Evolutionary conservation across 2,329 filamentous ascomycete species (phyloP).

Genomic region (Elsinoe ampelina): DNA sequence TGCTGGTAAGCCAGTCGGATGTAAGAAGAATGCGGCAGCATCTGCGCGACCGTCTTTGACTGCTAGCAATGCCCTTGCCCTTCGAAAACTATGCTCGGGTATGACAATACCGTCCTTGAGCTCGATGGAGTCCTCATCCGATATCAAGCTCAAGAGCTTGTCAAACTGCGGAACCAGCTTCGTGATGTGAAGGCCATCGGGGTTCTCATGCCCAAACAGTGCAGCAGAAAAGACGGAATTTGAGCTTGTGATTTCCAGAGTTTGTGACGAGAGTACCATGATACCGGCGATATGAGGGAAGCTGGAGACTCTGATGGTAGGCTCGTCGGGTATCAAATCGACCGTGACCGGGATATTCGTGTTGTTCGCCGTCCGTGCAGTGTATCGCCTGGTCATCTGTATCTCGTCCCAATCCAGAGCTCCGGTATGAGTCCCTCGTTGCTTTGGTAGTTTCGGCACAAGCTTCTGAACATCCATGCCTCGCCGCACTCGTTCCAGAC

Average conservation of each 20-base stretch:
- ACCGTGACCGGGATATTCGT: slow-evolving; percentile 80
- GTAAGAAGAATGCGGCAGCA: slow-evolving; percentile 64
- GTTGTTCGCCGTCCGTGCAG: slow-evolving; percentile 65
- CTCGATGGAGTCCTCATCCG: slow-evolving; percentile 74
- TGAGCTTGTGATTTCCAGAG: slow-evolving; percentile 75
- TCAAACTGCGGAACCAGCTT: slow-evolving; percentile 82
- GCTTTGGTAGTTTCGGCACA: slow-evolving; percentile 71
- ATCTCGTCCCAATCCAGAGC: slow-evolving; percentile 72
- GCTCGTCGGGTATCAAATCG: slow-evolving; percentile 58
- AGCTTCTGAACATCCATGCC: slow-evolving; percentile 70
- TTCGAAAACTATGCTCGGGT: slow-evolving; percentile 88
- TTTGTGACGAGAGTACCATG: slow-evolving; percentile 74
- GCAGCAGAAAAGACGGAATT: slow-evolving; percentile 92
- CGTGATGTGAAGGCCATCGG: slow-evolving; percentile 70
- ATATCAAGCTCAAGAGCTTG: slow-evolving; percentile 68
- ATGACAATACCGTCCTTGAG: slow-evolving; percentile 92
- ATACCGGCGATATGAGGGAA: slow-evolving; percentile 97
- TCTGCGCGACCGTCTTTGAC: slow-evolving; percentile 75
- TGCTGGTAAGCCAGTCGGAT: slow-evolving; percentile 74
- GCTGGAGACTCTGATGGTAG: slow-evolving; percentile 76
- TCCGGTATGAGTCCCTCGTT: slow-evolving; percentile 61
- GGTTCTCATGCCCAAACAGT: slow-evolving; percentile 78
- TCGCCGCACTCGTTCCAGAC: slow-evolving; percentile 53
- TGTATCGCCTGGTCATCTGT: slow-evolving; percentile 66
- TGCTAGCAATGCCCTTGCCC: slow-evolving; percentile 74